Conservation (phyloP, 2,329 filamentous ascomycete genomes). For the Epichloe coenophiala region DNA sequence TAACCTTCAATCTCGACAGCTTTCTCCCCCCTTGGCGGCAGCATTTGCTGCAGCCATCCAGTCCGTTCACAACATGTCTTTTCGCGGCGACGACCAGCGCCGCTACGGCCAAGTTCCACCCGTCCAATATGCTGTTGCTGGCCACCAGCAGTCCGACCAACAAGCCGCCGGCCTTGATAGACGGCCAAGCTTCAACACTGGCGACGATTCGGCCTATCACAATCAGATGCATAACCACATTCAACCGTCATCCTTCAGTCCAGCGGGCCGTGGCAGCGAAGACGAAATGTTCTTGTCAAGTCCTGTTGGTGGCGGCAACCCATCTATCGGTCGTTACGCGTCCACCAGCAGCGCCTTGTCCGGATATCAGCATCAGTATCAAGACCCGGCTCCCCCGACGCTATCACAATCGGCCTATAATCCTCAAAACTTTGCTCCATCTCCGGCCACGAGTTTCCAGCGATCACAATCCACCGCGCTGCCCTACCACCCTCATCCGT, state of each 20-base stretch:
- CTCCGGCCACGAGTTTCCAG: conserved; percentile 13
- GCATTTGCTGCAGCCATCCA: conserved; percentile 1
- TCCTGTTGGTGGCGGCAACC: conserved; percentile 17
- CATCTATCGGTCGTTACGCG: conserved; percentile 21
- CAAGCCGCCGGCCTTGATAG: conserved; percentile 25
- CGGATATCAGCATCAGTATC: conserved; percentile 39
- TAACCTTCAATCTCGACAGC: background rate
- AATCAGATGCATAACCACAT: conserved; percentile 19
- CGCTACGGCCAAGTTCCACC: conserved; percentile 55
- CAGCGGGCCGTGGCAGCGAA: conserved; percentile 15
- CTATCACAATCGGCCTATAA: conserved; percentile 47
- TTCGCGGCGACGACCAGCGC: conserved; percentile 47
- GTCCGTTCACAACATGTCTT: conserved; percentile 37
- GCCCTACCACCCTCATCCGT: conserved; percentile 33
- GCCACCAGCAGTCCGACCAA: conserved; percentile 13
- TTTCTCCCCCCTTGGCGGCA: background rate
- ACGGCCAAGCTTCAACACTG: conserved; percentile 61
- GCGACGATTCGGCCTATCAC: conserved; percentile 53
- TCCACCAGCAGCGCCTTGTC: conserved; percentile 32
- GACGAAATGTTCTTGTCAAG: conserved; percentile 54
- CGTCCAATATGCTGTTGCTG: conserved; percentile 45
- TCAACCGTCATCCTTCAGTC: conserved; percentile 2
- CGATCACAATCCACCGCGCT: conserved; percentile 39
- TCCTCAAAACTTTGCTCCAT: conserved; percentile 46
- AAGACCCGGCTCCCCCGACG: conserved; percentile 31